Base-by-base conservation (phyloP, 495 filamentous ascomycete genomes). In the Daldinia loculata region DNA sequence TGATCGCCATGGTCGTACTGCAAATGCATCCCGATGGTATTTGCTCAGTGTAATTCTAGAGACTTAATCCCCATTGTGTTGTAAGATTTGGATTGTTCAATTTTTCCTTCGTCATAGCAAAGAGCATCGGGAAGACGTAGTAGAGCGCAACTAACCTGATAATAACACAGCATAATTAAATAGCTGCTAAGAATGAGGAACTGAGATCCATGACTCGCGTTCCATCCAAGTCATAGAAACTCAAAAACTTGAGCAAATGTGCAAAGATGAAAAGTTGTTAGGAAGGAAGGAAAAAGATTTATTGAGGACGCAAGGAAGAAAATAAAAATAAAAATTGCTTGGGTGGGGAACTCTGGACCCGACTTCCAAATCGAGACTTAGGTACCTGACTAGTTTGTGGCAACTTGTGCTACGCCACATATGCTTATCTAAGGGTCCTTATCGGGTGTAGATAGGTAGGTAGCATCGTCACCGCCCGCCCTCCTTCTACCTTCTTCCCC, bases 21-120 rank as follows among this genome's bases (percentile, higher is more conserved):
- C 24, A 61, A 56, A 32, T 17, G 34, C 19, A 41, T 48, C 38
- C 58, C 26, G 53, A 74, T 12, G 45, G 17, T 7, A 50, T 74
- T 81, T 80, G 83, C 81, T 92, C 90, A 92, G 89, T 79, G 84
- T 88, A 89, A 88, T 89, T 90, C 84, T 89, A 87, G 84, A 89
- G 85, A 74, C 78, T 77, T 72, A 76, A 80, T 92, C 90, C 89
- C 85, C 90, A 92, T 81, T 84, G 82, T 69, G 80, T 78, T 87
- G 81, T 94, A 89, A 89, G 91, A 89, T 78, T 92, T 93, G 90
- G 91, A 93, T 92, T 93, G 89, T 92, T 92, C 89, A 79, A 79
- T 70, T 77, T 78, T 79, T 78, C 53, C 45, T 64, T 84, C 82
- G 81, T 86, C 84, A 89, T 81, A 82, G 86, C 84, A 84, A 82